phyloP scores from a whole-genome alignment of 441 rosid genomes.

The Gossypium aridum region DNA sequence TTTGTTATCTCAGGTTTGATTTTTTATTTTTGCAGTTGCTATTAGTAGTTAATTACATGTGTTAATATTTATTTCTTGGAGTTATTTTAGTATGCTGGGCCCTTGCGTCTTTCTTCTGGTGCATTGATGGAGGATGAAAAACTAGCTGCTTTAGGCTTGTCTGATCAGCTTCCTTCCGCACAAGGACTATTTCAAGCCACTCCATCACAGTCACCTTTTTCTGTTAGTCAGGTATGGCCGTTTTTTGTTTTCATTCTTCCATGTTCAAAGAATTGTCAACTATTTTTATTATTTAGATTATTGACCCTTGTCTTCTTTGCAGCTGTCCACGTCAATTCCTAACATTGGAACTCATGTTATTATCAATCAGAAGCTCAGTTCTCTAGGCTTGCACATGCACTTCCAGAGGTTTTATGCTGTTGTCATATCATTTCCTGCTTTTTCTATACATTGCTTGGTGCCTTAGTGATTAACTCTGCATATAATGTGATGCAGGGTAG shows the following conservation, averaged over 20 bases:
- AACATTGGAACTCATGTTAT: slow-evolving; percentile 84
- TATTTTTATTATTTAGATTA: slow-evolving; percentile 17
- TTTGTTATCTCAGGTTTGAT: slow-evolving; percentile 65
- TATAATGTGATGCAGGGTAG: slow-evolving; percentile 45
- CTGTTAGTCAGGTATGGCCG: slow-evolving; percentile 58
- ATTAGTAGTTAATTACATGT: not conserved
- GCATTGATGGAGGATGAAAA: slow-evolving; percentile 86
- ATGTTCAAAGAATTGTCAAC: not conserved
- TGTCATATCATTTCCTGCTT: slow-evolving; percentile 11
- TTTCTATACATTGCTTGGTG: not conserved
- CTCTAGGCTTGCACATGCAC: slow-evolving; percentile 71
- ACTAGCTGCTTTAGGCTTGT: slow-evolving; percentile 56
- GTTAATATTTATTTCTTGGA: not conserved
- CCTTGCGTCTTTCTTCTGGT: slow-evolving; percentile 63
- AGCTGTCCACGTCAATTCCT: slow-evolving; percentile 74
- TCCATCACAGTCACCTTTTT: slow-evolving; percentile 63
- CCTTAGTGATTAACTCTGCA: not conserved
- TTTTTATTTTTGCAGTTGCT: not conserved
- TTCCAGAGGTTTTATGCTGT: slow-evolving; percentile 77
- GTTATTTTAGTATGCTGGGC: slow-evolving; percentile 53
- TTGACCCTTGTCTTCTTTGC: slow-evolving; percentile 22
- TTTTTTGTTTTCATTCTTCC: slow-evolving; percentile 3
- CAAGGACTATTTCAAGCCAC: slow-evolving; percentile 80
- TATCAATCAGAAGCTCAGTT: slow-evolving; percentile 72
- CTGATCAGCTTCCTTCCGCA: slow-evolving; percentile 79